Percentiles rank a stretch among this genome's conserved stretches.
These are phyloP conservation scores for Hansfordia pulvinata DNA, from an alignment of 2,329 filamentous ascomycete genomes.

Conservation along the genomic window DNA sequence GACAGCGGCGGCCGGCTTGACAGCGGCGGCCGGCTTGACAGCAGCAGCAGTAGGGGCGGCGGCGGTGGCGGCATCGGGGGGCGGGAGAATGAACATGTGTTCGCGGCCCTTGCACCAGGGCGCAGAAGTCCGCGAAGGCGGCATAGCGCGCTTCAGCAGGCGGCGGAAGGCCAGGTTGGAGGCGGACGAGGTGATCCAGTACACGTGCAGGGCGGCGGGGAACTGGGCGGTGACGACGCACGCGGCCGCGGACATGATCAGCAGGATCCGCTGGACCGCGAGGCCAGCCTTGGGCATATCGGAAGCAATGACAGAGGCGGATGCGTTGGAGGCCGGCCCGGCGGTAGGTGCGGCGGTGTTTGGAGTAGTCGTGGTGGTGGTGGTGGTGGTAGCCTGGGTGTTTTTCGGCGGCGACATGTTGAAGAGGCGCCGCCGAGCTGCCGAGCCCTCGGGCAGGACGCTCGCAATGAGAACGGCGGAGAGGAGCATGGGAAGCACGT, in stretches of 20 bases:
- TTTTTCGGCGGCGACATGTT: no score
- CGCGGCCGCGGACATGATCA: constrained; percentile 15
- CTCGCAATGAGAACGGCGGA: constrained; percentile 21
- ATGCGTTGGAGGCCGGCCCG: no score
- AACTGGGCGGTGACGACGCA: constrained; percentile 23
- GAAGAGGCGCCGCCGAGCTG: no score
- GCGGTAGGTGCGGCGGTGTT: not conserved
- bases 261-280: constrained; percentile 14
- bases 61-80: no score
- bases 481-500: constrained; percentile 28
- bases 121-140: constrained; percentile 6
- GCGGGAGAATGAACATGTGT: no score
- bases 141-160: constrained; percentile 11
- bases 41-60: no score
- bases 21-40: no score
- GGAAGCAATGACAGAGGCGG: no score
- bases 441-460: constrained; percentile 17
- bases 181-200: constrained; percentile 24
- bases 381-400: no score
- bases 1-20: no score
- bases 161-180: constrained; percentile 10
- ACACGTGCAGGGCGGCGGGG: constrained; percentile 27
- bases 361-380: no score
- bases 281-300: no score
- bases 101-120: constrained; percentile 10